Base-by-base conservation (phyloP, 2,329 filamentous ascomycete genomes). In the Apiospora kogelbergensis region DNA sequence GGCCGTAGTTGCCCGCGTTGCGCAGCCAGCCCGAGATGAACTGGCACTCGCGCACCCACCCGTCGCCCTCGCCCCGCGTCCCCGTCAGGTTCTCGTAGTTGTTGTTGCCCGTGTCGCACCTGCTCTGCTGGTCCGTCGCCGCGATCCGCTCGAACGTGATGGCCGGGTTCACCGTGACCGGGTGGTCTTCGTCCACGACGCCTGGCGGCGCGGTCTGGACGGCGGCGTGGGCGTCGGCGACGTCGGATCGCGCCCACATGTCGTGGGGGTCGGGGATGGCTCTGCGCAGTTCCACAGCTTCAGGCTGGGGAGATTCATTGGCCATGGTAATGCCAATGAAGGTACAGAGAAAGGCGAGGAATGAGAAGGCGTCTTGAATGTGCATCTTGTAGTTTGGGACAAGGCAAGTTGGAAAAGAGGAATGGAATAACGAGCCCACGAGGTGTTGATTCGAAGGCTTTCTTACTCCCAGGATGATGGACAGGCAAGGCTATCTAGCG, bases 51-150 rank as follows among this genome's bases (percentile, higher is more conserved):
- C 20, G 3, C 17, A 60, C 53, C 2, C 2, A 0, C 7, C 7
- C 53, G 53, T 60, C 30, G 53, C 53, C 53, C 17, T 60, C 53
- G 30, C 53, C 53, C 2, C 53, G 53, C 1, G 13, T 11, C 17
- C 53, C 53, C 30, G 53, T 60, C 30, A 60, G 53, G 53, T 60
- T 60, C 26, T 60, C 53, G 26, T 60, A 60, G 53, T 37, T 37
- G 30, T 37, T 60, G 53, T 60, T 60, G 26, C 17, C 30, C 17
- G 53, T 60, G 53, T 60, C 53, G 53, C 30, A 60, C 17, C 4
- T n/a, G 7, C 30, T n/a, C 17, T 37, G 17, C 53, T 26, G 30
- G 17, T 13, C 20, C 53, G 53, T 60, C 7, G 17, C 6, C 6
- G 48, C 26, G 26, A 60, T 33, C 15, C 17, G 20, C 17, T 60